Base-by-base conservation (phyloP, 306 rosid species). In the Sicyos edulis region DNA sequence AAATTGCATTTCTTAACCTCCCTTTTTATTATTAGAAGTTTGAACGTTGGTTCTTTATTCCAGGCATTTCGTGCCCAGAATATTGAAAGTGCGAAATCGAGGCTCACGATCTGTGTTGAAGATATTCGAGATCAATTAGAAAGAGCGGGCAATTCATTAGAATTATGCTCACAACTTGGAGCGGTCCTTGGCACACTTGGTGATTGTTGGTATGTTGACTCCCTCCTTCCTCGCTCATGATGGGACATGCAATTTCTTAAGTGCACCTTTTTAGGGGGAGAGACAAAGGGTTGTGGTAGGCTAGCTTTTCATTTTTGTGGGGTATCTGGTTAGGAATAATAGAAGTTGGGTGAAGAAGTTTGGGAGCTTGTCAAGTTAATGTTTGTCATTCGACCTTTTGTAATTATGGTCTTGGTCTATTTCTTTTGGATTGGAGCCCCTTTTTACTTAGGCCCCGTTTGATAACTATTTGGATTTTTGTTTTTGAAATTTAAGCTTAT, bases 151-250 rank as follows among this genome's bases (percentile, higher is more conserved):
- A 74, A 78, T 80, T 84, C 89, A 19, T 75, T 93, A 50, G 99
- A 93, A 64, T 77, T 93, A 72, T 88, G 96, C 81, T 91, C 99
- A 63, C 99, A 93, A 85, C 99, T 93, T 47, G 99, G 99, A 76
- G 99, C 97, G 3, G 99, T 91, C 75, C 85, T 93, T 74, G 99
- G 99, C 49, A 93, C 91, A 96, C 97, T 93, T 81, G 99, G 97
- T 53, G 99, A 93, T 70, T 93, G 99, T 93, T 82, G 99, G 99
- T 91, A 34, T 42, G 96, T 80, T 53, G 72, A 57, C 40, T 59
- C 13, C 54, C 74, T 62, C 6, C 44, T 37, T 3, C 3, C 44
- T 37, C 37, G 2, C 37, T 74, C 26, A 54, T n/a, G 17, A 8
- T 22, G 17, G 42, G 17, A 54, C 64, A 29, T 40, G 26, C 8